A percentile compares a stretch with the other conserved stretches of the same genome.
phyloP scores from a whole-genome alignment of 345 rosid species.

The Linum lewisii region DNA sequence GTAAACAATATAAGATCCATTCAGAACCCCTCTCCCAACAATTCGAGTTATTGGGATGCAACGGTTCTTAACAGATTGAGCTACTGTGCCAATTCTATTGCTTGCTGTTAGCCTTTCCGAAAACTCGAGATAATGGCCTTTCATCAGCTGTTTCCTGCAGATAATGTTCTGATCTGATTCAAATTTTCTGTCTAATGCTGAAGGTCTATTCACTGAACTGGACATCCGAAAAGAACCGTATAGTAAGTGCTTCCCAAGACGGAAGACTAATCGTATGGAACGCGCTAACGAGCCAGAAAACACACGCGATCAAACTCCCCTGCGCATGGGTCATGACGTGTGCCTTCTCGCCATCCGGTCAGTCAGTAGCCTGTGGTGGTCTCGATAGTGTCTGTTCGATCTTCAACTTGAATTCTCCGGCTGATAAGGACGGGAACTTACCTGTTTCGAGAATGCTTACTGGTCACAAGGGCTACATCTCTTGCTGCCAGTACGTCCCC shows the following conservation, averaged over 20 bases:
- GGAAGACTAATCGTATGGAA: slow-evolving; percentile 95
- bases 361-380: slow-evolving; percentile 95
- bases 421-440: slow-evolving; percentile 72
- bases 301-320: slow-evolving; percentile 88
- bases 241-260: slow-evolving; percentile 95
- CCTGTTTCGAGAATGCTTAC: slow-evolving; percentile 72
- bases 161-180: slow-evolving; percentile 8
- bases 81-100: too few species aligned
- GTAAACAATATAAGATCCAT: too few species aligned
- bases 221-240: slow-evolving; percentile 75
- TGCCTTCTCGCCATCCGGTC: slow-evolving; percentile 91
- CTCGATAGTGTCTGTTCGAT: slow-evolving; percentile 90
- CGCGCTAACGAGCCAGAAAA: slow-evolving; percentile 93
- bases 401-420: slow-evolving; percentile 73
- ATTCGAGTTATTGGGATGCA: too few species aligned
- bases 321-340: slow-evolving; percentile 99
- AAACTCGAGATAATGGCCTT: too few species aligned
- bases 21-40: too few species aligned
- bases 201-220: slow-evolving; percentile 92
- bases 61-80: too few species aligned
- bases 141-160: too few species aligned
- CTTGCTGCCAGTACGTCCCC: slow-evolving; percentile 89
- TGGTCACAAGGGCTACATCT: slow-evolving; percentile 91
- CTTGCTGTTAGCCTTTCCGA: too few species aligned
- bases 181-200: slow-evolving; percentile 1